phyloP scores from a whole-genome alignment of 163 green algal species.

The Smithsoniella earleae region DNA sequence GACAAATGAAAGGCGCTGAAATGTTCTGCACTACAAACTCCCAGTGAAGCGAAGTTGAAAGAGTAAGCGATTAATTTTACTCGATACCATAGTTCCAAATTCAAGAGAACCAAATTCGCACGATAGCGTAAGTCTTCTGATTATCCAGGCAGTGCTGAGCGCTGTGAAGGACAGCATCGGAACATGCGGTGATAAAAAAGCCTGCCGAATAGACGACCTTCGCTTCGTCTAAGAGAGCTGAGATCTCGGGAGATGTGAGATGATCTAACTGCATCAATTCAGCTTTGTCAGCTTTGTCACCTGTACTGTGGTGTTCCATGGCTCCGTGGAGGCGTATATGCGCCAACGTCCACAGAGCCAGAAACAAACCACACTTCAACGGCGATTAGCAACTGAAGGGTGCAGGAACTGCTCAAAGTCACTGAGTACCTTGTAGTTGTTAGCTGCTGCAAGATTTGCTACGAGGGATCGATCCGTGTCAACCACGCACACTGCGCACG shows the following conservation, averaged over 20 bases:
- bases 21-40: slow-evolving; percentile 68
- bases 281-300: not conserved
- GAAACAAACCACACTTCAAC: not conserved
- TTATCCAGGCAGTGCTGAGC: slow-evolving; percentile 74
- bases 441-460: slow-evolving; percentile 92
- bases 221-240: slow-evolving; percentile 68
- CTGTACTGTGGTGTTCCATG: not conserved
- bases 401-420: too few species aligned
- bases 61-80: too few species aligned
- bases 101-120: slow-evolving; percentile 31
- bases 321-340: not conserved
- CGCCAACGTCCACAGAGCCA: too few species aligned
- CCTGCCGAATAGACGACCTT: slow-evolving; percentile 80
- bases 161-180: slow-evolving; percentile 76
- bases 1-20: slow-evolving; percentile 89
- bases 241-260: slow-evolving; percentile 73
- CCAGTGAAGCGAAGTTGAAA: not conserved
- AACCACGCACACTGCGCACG: slow-evolving; percentile 82
- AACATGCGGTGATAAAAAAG: slow-evolving; percentile 97
- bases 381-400: too few species aligned
- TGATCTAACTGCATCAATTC: slow-evolving; percentile 58
- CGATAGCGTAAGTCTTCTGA: slow-evolving; percentile 72
- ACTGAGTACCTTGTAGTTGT: slow-evolving; percentile 97
- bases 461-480: slow-evolving; percentile 87
- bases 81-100: too few species aligned